Evolutionary conservation across 805 yeast genomes (phyloP).

Genomic region (Zygosaccharomyces rouxii): DNA sequence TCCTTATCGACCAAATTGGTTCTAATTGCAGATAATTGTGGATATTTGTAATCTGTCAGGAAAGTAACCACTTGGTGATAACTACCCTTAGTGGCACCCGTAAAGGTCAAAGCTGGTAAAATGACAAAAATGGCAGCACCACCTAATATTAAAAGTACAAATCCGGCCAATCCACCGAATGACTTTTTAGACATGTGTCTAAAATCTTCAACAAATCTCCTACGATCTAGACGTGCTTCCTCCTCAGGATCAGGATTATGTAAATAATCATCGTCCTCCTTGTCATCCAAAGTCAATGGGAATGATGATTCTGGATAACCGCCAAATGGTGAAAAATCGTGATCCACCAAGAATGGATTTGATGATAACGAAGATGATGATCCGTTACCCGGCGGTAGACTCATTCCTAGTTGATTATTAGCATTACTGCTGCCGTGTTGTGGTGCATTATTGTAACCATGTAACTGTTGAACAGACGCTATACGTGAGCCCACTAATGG

Average conservation of each 20-base stretch:
- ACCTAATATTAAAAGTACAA: conserved; percentile 55
- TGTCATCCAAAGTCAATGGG: conserved; percentile 87
- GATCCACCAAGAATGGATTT: conserved; percentile 46
- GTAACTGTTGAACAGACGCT: conserved; percentile 43
- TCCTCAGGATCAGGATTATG: conserved; percentile 95
- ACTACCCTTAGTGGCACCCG: conserved; percentile 51
- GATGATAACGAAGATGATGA: conserved; percentile 28
- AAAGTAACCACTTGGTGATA: conserved; percentile 33
- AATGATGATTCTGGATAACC: conserved; percentile 93
- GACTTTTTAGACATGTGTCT: conserved; percentile 63
- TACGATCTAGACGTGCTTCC: conserved; percentile 79
- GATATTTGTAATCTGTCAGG: conserved; percentile 48
- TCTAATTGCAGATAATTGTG: conserved; percentile 49
- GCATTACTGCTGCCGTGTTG: conserved; percentile 6
- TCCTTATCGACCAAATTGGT: conserved; percentile 56
- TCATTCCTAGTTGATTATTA: conserved; percentile 7
- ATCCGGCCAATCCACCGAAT: conserved; percentile 55
- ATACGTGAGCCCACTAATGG: conserved; percentile 59
- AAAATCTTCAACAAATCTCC: conserved; percentile 59
- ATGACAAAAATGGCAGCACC: conserved; percentile 67
- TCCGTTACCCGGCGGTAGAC: conserved; percentile 30
- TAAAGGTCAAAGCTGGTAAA: conserved; percentile 77
- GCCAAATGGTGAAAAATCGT: conserved; percentile 87
- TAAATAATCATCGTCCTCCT: conserved; percentile 89
- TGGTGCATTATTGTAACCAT: conserved; percentile 5